A percentile compares a stretch with the other conserved stretches of the same genome.
Evolutionary conservation across 208 protist genomes (phyloP).

Genomic region (Lotmaria passim): DNA sequence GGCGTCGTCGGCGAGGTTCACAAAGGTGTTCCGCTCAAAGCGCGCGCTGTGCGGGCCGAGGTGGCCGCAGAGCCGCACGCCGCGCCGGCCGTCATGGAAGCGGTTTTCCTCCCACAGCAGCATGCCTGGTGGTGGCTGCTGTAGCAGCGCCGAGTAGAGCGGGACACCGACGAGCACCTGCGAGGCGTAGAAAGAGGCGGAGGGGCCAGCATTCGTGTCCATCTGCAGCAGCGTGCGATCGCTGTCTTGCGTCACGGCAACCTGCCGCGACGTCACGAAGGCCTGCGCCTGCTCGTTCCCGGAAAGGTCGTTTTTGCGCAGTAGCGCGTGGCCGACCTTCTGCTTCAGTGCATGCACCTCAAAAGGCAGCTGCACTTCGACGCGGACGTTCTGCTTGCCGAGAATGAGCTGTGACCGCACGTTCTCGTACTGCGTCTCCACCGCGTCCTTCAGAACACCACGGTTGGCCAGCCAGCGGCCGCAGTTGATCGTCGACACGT

Average conservation of each 20-base stretch:
- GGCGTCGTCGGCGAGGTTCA: conserved; percentile 51
- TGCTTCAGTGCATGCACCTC: conserved; percentile 31
- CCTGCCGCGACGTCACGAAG: conserved; percentile 71
- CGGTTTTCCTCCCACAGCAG: conserved; percentile 76
- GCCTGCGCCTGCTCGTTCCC: conserved; percentile 56
- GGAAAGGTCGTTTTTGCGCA: conserved; percentile 67
- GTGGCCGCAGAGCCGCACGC: conserved; percentile 62
- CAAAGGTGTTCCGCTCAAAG: conserved; percentile 65
- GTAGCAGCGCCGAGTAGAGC: conserved; percentile 58
- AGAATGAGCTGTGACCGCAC: conserved; percentile 51
- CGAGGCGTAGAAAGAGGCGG: conserved; percentile 61
- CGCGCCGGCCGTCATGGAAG: conserved; percentile 47
- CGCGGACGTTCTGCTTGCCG: conserved; percentile 14
- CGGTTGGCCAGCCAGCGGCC: conserved; percentile 36
- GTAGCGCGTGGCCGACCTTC: conserved; percentile 52
- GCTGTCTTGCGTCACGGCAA: conserved; percentile 50
- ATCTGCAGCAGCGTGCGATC: conserved; percentile 66
- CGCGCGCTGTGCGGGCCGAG: conserved; percentile 49
- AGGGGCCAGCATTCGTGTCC: conserved; percentile 58
- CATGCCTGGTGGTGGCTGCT: conserved; percentile 55
- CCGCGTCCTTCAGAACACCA: conserved; percentile 37
- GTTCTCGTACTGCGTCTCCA: conserved; percentile 46
- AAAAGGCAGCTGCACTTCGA: conserved; percentile 40
- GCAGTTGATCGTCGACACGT: conserved; percentile 67
- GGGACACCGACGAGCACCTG: conserved; percentile 63